Conservation (phyloP, 2,329 filamentous ascomycete species). For the Neocatenulostroma microsporum region DNA sequence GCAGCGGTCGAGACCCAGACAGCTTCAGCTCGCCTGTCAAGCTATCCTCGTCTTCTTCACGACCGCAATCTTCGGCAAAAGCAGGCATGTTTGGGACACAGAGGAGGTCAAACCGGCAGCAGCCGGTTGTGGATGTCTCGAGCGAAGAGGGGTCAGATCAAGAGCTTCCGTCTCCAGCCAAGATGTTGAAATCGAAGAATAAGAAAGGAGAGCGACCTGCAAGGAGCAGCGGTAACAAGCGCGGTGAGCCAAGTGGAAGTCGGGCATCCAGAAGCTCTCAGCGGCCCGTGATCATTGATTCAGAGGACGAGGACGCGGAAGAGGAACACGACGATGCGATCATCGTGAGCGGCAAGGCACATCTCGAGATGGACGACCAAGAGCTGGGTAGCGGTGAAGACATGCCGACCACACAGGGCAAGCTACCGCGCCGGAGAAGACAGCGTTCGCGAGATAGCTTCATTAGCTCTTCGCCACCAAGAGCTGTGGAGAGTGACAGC, state of each 20-base stretch:
- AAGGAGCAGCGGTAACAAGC: not conserved
- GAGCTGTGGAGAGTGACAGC: conserved; percentile 22
- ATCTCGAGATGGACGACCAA: conserved; percentile 2
- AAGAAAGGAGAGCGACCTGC: no score
- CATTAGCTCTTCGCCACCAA: conserved; percentile 18
- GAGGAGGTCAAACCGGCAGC: conserved; percentile 7
- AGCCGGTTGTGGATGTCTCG: conserved; percentile 11
- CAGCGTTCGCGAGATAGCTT: conserved; percentile 17
- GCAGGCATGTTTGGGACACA: conserved; percentile 25
- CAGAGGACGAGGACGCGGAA: conserved; percentile 14
- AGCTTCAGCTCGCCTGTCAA: conserved; percentile 18
- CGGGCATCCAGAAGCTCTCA: conserved; percentile 11
- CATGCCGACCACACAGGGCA: conserved; percentile 24
- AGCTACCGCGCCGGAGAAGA: conserved; percentile 15
- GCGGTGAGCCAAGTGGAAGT: not conserved
- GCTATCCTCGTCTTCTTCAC: conserved; percentile 16
- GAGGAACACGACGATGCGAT: conserved; percentile 6
- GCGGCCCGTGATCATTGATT: conserved; percentile 7
- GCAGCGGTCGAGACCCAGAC: conserved; percentile 13
- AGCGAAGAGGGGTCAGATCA: conserved; percentile 18
- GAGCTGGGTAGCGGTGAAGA: conserved; percentile 23
- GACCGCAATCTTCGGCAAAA: conserved; percentile 11
- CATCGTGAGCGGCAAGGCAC: not conserved
- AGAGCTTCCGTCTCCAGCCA: conserved; percentile 10
- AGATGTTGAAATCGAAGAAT: no score